Conservation (phyloP, 2,329 filamentous ascomycete genomes). For the Aspergillus eucalypticola region DNA sequence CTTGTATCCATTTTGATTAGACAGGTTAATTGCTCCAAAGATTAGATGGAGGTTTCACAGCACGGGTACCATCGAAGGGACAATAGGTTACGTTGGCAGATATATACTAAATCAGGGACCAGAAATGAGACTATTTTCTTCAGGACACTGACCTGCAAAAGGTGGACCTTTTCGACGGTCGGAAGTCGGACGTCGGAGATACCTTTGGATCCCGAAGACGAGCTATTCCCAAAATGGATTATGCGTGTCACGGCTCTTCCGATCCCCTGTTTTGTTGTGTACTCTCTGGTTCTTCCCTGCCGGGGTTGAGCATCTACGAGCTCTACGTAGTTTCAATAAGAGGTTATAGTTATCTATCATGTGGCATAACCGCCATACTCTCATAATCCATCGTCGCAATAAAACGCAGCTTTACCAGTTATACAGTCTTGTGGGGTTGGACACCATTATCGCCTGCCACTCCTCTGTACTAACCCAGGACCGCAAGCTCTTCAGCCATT, state of each 20-base stretch:
- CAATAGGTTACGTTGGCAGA: not conserved
- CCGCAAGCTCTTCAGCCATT: slow-evolving; percentile 30
- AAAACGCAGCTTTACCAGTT: not conserved
- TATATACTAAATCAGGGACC: not conserved
- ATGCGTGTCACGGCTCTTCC: not conserved
- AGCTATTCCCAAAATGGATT: not conserved
- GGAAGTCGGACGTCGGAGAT: not conserved
- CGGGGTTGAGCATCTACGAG: no score
- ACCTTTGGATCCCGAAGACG: not conserved
- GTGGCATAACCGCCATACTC: not conserved
- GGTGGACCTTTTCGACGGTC: not conserved
- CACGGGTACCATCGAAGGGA: no score
- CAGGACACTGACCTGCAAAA: no score
- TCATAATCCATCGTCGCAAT: not conserved
- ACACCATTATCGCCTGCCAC: slow-evolving; percentile 27
- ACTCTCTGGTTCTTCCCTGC: no score
- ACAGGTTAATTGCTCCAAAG: no score
- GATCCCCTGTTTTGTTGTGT: no score
- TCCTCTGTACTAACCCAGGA: slow-evolving; percentile 28
- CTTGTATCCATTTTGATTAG: not conserved
- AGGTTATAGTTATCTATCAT: no score
- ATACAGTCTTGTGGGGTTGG: slow-evolving; percentile 23
- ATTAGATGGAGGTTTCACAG: not conserved
- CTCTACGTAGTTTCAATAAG: no score
- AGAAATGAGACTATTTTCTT: not conserved